Evolutionary conservation across 805 yeast genomes (phyloP), one percentile per base, ranked within the genome.

Genomic region (Candida coquimbonensis): DNA sequence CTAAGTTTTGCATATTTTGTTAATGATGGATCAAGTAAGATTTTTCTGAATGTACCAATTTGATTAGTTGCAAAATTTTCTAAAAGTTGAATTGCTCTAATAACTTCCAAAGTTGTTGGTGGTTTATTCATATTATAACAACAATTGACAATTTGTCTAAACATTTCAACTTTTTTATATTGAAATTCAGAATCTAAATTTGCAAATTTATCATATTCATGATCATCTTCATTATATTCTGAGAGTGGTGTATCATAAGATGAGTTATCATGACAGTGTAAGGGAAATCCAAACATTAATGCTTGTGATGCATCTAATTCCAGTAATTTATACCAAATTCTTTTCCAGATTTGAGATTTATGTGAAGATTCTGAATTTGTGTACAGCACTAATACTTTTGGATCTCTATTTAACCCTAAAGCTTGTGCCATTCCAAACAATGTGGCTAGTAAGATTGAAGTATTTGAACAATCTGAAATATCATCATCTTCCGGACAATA

Each of bases 401-500:
- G 83, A 46, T 80, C 85, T 39, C 82, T 64, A 54, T 80, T 74
- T 33, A 80, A 53, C 0, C 86, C 87, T 32, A 78, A 59, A 2
- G 77, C 65, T 24, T 69, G 62, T 0, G 78, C 83, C 72, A 75
- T 73, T 44, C 77, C 78, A n/a, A 77, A 59, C 17, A 78, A 51
- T 49, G 74, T 61, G 3, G 78, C 77, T 8, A 72, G 62, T 49
- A 70, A 69, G 6, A 75, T 69, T 41, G 69, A 73, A 0, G 75
- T 61, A 43, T 72, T 78, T 8, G 76, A 75, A 36, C 72, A 74
- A 47, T 73, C 80, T 5, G 68, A 65, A 2, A 74, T 70, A 54
- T 77, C 81, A 36, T 82, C 83, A 55, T 75, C 78, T 52, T 77
- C 81, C 0, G 80, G 81, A 1, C 79, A 72, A 43, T 60, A 65